Base-by-base conservation (phyloP, 1,284 basidiomycete species). In the Lignosus rhinocerotis region DNA sequence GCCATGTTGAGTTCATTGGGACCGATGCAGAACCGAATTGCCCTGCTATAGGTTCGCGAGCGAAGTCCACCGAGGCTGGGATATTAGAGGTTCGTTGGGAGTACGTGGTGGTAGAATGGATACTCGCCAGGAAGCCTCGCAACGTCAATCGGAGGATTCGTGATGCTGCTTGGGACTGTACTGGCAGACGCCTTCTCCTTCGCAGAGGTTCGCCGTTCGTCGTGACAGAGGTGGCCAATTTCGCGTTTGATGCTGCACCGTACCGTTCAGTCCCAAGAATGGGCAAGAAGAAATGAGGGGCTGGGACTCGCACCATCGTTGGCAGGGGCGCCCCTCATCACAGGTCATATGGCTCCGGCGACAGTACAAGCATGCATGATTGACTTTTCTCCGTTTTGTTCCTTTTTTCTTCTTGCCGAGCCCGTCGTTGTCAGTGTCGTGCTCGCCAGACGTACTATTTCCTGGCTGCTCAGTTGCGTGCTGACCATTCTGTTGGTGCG, bases 361-460 rank as follows among this genome's bases (percentile, higher is more conserved):
- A 75, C 94, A 97, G 75, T 96, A 98, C 51, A 98, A 80, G 72
- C 95, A 97, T 1, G 94, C 94, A 75, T 92, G 90, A 74, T 93
- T 94, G 58, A 92, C 90, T 72, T 93, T 93, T 56, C 90, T 77
- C 65, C 90, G 77, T 74, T 90, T 91, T 49, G 77, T 73, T 42
- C 63, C 64, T 54, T 72, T 72, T 63, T 71, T 72, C 66, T 66
- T 68, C 68, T 68, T 71, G 48, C 64, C 65, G 16, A 60, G 51
- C 25, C 52, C 63, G 58, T 66, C 67, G 55, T 53, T 58, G 53
- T 67, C 66, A 41, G 58, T 64, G 54, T 67, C 66, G 49, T 59
- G 59, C n/a, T 66, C 65, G 55, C 63, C 65, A 11, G 54, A 51
- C 10, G 32, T 53, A 42, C 51, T 58, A 53, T 50, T 54, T 17